Evolutionary conservation across 129 eudicot genomes (phyloP), one percentile per base, ranked within the genome.

Genomic region (Flaveria ramosissima): DNA sequence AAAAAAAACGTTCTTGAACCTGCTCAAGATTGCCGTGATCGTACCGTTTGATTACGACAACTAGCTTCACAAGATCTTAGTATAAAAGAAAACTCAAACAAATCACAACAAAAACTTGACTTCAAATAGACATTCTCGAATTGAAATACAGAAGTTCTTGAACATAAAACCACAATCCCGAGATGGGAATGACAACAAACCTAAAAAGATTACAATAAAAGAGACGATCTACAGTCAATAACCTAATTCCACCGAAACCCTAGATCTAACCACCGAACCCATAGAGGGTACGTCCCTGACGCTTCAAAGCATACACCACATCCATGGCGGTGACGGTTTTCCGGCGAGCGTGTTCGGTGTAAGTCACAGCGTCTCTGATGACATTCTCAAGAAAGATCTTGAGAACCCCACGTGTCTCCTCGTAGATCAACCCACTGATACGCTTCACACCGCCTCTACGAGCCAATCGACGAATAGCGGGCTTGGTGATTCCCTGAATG

Each of bases 271-370:
- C 91, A 10, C 91, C 91, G 10, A 87, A 87, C 0, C 91, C 88
- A 15, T 87, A 87, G 0, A 87, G 82, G 32, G 91, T 87, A 47
- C 88, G 85, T 19, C 91, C 88, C 66, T 87, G 91, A 52, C 91
- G 76, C 72, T 87, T 87, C 63, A 87, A 67, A 9, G 91, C 91
- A 24, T 87, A 87, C 3, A 87, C 91, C 0, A 87, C 91, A 10
- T 87, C 91, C 91, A 87, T 87, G 30, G 91, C 91, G 0, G 91
- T 87, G 2, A 87, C 88, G 12, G 91, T 87, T 67, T 87, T 87
- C 11, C 88, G 76, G 61, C 91, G 79, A 60, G 91, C 91, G 68
- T 86, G 90, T 74, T 83, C 90, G 2, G 90, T 83, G 80, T 86
- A 86, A 42, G 90, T 86, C 0, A 86, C 88, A 9, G 86, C 88